These are phyloP conservation scores for Lactarius deliciosus DNA, from an alignment of 768 basidiomycete species.

Conservation along the genomic window DNA sequence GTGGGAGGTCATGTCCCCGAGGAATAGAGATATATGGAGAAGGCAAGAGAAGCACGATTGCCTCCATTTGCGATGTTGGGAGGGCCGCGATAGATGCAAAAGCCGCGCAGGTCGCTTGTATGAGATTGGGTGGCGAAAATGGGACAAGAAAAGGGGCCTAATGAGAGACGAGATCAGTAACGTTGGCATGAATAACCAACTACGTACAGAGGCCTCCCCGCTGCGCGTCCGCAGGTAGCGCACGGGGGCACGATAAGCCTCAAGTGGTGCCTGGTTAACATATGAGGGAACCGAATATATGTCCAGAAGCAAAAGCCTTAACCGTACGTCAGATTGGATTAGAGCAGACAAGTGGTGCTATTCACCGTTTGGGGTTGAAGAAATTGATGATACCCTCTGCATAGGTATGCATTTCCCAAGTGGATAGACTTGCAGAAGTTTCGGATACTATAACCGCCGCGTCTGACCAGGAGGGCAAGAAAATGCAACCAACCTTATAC, in stretches of 20 bases:
- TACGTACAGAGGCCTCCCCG: conserved; percentile 18
- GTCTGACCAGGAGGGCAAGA: conserved; percentile 29
- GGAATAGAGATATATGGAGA: conserved; percentile 21
- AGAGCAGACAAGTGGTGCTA: neutral
- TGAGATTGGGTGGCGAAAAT: conserved; percentile 33
- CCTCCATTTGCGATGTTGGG: conserved; percentile 17
- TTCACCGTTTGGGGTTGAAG: conserved; percentile 29
- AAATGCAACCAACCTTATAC: conserved; percentile 29
- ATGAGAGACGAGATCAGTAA: conserved; percentile 6
- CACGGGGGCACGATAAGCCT: conserved; percentile 28
- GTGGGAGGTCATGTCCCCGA: conserved; percentile 9
- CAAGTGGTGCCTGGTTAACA: conserved; percentile 26
- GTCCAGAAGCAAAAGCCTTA: conserved; percentile 32
- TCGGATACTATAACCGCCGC: conserved; percentile 30
- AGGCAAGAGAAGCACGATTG: conserved; percentile 29
- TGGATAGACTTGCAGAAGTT: conserved; percentile 25
- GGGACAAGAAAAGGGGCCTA: conserved; percentile 18
- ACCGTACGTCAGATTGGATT: conserved; percentile 4
- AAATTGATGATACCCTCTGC: conserved; percentile 28
- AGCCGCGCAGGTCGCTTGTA: conserved; percentile 32
- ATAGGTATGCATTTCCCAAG: conserved; percentile 33
- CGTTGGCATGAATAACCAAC: neutral
- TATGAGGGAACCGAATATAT: conserved; percentile 30
- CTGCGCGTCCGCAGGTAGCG: conserved; percentile 30
- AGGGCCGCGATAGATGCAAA: conserved; percentile 30